Conservation (phyloP, 1,284 basidiomycete species). For the Malassezia cuniculi region DNA sequence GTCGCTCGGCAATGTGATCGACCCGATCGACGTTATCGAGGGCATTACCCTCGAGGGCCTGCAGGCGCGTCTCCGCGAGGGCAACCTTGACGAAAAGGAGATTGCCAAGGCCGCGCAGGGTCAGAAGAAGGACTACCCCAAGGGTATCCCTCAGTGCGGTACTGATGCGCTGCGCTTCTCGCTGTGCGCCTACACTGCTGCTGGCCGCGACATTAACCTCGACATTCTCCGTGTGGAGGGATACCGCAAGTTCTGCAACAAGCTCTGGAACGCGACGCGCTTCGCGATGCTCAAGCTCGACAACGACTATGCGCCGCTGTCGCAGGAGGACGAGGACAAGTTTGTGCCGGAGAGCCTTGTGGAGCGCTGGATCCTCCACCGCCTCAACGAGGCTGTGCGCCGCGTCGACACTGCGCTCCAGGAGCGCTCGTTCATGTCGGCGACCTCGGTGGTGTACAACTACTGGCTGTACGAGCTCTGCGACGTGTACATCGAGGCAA, state of each 20-base stretch:
- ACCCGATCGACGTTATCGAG: constrained; percentile 89
- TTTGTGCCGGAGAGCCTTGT: constrained; percentile 65
- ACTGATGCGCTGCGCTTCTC: constrained; percentile 93
- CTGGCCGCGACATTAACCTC: constrained; percentile 51
- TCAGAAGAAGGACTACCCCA: constrained; percentile 98
- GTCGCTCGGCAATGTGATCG: constrained; percentile 93
- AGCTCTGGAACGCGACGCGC: constrained; percentile 97
- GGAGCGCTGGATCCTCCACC: constrained; percentile 90
- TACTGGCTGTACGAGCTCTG: constrained; percentile 99
- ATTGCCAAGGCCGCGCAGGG: constrained; percentile 78
- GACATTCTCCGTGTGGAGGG: constrained; percentile 96
- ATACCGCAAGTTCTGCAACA: constrained; percentile 97
- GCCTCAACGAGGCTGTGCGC: constrained; percentile 67
- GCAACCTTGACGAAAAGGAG: constrained; percentile 89
- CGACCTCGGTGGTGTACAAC: constrained; percentile 71
- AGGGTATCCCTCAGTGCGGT: constrained; percentile 96
- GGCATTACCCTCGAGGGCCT: constrained; percentile 71
- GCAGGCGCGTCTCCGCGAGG: constrained; percentile 72
- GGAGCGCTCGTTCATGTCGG: constrained; percentile 81
- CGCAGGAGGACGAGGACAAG: constrained; percentile 46
- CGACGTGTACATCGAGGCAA: constrained; percentile 87
- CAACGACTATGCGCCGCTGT: constrained; percentile 31
- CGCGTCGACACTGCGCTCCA: constrained; percentile 65
- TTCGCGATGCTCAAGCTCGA: constrained; percentile 55
- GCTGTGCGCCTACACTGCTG: constrained; percentile 77